A percentile compares a stretch with the other conserved stretches of the same genome.
These are phyloP conservation scores for Penicillium antarcticum DNA, from an alignment of 495 filamentous ascomycete genomes.

Conservation along the genomic window DNA sequence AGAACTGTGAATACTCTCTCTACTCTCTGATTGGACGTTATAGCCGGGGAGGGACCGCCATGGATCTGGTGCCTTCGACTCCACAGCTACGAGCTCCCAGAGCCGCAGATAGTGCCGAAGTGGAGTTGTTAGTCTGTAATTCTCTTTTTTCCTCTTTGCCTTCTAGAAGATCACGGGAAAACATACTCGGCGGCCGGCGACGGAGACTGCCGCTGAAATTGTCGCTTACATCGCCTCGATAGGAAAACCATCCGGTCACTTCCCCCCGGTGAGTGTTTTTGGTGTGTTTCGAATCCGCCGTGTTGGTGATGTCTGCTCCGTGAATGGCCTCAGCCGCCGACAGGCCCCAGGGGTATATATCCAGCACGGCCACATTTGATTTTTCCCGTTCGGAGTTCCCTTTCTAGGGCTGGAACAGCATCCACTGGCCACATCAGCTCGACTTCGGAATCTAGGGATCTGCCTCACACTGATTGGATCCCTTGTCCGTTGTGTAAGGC, in stretches of 20 bases:
- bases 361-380: conserved; percentile 8
- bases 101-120: conserved; percentile 32
- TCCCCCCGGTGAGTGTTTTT: conserved; percentile 2
- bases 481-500: conserved; percentile 4
- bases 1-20: conserved; percentile 3
- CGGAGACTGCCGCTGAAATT: conserved; percentile 18
- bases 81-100: conserved; percentile 29
- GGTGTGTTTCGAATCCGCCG: conserved; percentile 16
- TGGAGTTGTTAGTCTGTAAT: conserved; percentile 7
- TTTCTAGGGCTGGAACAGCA: background rate
- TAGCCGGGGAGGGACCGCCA: conserved; percentile 19
- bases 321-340: conserved; percentile 28
- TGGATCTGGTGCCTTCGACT: conserved; percentile 4
- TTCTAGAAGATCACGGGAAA: conserved; percentile 4
- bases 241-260: background rate
- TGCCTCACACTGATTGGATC: background rate
- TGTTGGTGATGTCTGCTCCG: conserved; percentile 12
- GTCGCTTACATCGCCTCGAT: background rate
- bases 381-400: background rate
- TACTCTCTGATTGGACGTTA: conserved; percentile 12
- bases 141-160: background rate
- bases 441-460: conserved; percentile 8
- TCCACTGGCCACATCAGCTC: background rate
- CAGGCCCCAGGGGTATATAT: background rate
- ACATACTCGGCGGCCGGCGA: conserved; percentile 10